Evolutionary conservation across 2,329 filamentous ascomycete genomes (phyloP).

Genomic region (Sporothrix sp.): DNA sequence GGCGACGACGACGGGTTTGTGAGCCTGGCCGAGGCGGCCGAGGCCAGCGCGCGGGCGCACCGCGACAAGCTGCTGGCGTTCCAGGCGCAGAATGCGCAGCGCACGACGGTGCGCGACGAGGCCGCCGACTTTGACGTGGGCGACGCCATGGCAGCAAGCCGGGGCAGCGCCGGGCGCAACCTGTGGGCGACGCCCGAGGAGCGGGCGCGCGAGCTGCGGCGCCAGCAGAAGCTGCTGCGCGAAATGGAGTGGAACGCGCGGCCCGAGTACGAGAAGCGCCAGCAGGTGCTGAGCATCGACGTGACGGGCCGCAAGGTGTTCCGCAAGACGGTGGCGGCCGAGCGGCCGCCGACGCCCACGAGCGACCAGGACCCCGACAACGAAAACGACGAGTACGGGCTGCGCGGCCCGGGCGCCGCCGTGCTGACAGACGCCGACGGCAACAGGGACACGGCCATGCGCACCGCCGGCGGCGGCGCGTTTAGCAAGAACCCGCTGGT

Average conservation of each 20-base stretch:
- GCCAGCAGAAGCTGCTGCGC: conserved; percentile 71
- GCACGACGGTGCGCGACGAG: conserved; percentile 81
- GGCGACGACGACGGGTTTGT: conserved; percentile 34
- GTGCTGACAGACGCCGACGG: conserved; percentile 27
- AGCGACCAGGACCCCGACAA: conserved; percentile 7
- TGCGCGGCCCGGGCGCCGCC: conserved; percentile 12
- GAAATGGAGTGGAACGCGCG: conserved; percentile 80
- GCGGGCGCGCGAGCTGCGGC: conserved; percentile 70
- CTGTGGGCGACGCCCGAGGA: conserved; percentile 83
- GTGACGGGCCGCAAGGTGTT: conserved; percentile 69
- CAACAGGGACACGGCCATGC: conserved; percentile 22
- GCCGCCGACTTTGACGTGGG: conserved; percentile 53
- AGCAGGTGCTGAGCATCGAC: conserved; percentile 77
- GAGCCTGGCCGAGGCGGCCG: conserved; percentile 57
- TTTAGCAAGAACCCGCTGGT: conserved; percentile 63
- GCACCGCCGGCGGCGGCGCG: conserved; percentile 37
- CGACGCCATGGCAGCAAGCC: conserved; percentile 27
- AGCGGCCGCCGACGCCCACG: conserved; percentile 44
- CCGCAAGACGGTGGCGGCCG: conserved; percentile 55
- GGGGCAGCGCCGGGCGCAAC: conserved; percentile 33
- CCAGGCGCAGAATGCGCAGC: conserved; percentile 73
- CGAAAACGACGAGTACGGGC: conserved; percentile 22
- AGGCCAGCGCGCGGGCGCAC: conserved; percentile 63
- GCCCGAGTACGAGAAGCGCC: conserved; percentile 82
- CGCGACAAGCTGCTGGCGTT: conserved; percentile 72